phyloP scores from a whole-genome alignment of 116 monocot genomes.

The Dioscorea cayenensis region DNA sequence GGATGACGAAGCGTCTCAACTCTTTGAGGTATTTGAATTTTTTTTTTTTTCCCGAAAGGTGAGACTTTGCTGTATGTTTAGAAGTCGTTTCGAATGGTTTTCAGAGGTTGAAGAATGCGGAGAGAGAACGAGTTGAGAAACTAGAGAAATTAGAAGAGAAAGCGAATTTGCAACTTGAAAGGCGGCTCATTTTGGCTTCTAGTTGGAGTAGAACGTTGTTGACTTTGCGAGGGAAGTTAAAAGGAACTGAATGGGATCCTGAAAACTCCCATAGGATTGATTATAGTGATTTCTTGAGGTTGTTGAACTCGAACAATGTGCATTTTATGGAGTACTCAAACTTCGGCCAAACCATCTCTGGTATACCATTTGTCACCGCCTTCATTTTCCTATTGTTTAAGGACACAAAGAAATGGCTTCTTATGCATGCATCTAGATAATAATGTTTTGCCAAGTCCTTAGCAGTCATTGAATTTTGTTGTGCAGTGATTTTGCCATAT shows the following conservation, averaged over 20 bases:
- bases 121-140: slow-evolving; percentile 54
- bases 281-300: slow-evolving; percentile 69
- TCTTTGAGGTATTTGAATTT: slow-evolving; percentile 13
- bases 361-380: slow-evolving; percentile 11
- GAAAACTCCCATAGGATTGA: slow-evolving; percentile 72
- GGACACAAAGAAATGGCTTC: too few relatives aligned
- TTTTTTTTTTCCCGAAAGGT: not conserved
- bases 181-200: slow-evolving; percentile 76
- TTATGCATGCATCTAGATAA: too few relatives aligned
- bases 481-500: slow-evolving; percentile 84
- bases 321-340: slow-evolving; percentile 88
- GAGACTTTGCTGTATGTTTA: not conserved
- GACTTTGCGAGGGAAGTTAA: slow-evolving; percentile 76
- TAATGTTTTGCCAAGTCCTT: too few relatives aligned
- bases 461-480: slow-evolving; percentile 3
- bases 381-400: too few relatives aligned
- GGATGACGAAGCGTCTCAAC: slow-evolving; percentile 9
- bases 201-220: slow-evolving; percentile 70
- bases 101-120: slow-evolving; percentile 69
- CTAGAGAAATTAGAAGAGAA: slow-evolving; percentile 69
- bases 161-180: slow-evolving; percentile 66
- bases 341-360: slow-evolving; percentile 71
- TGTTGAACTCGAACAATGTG: slow-evolving; percentile 77
- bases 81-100: not conserved
- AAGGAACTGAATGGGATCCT: slow-evolving; percentile 87